Percentiles rank a stretch among this genome's conserved stretches.
These are phyloP conservation scores for Cystobasidium pallidum DNA, from an alignment of 1,284 basidiomycete genomes.

Conservation along the genomic window DNA sequence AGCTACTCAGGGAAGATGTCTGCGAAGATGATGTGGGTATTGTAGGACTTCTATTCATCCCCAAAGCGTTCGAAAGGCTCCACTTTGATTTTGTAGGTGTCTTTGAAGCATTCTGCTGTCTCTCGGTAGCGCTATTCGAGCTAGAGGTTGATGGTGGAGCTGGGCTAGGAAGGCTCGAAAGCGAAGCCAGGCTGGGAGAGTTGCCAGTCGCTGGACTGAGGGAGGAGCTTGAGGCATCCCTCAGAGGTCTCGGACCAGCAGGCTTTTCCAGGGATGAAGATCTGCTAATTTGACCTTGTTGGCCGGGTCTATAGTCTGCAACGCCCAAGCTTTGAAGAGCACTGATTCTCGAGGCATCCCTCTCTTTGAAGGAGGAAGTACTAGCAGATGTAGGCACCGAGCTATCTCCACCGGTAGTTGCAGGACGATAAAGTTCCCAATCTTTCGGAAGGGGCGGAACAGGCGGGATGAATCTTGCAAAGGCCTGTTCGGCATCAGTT, in stretches of 20 bases:
- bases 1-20: conserved; percentile 17
- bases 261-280: conserved; percentile 40
- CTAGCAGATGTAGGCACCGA: conserved; percentile 41
- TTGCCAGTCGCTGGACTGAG: conserved; percentile 37
- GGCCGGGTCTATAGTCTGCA: conserved; percentile 39
- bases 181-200: conserved; percentile 46
- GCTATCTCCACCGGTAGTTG: conserved; percentile 60
- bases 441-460: conserved; percentile 96
- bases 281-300: conserved; percentile 18
- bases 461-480: conserved; percentile 72
- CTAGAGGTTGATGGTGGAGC: conserved; percentile 26
- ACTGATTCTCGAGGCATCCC: conserved; percentile 9
- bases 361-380: conserved; percentile 36
- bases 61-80: conserved; percentile 85
- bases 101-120: conserved; percentile 46
- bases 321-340: conserved; percentile 38
- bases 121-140: conserved; percentile 17
- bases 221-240: conserved; percentile 11
- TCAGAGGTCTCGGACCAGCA: conserved; percentile 30
- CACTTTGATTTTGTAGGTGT: conserved; percentile 69
- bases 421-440: conserved; percentile 70
- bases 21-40: conserved; percentile 55
- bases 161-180: conserved; percentile 37
- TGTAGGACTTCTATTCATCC: conserved; percentile 65
- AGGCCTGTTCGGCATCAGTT: conserved; percentile 7